Conservation (phyloP, 345 rosid species). For the Rhodamnia argentea region DNA sequence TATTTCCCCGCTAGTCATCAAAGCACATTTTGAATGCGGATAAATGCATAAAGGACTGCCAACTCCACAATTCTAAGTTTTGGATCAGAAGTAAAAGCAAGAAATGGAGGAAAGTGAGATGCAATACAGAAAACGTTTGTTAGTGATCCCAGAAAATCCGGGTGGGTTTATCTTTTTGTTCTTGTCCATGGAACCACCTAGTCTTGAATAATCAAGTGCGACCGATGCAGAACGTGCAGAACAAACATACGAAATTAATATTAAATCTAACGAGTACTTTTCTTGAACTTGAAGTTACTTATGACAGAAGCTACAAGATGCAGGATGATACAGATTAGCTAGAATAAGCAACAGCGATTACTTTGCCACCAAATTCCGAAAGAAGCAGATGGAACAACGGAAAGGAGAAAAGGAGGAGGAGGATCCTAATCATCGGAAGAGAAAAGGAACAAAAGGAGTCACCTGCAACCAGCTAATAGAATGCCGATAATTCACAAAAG, state of each 20-base stretch:
- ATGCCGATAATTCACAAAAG: background rate
- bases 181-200: background rate
- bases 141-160: background rate
- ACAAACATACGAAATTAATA: background rate
- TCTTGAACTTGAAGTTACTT: background rate
- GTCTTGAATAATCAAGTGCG: background rate
- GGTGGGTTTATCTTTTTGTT: too few relatives aligned
- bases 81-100: background rate
- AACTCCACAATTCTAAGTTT: background rate
- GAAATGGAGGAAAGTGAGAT: background rate
- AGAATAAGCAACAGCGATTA: background rate
- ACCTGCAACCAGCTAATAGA: too few relatives aligned
- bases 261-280: background rate
- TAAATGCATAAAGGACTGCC: too few relatives aligned
- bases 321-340: background rate
- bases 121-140: background rate
- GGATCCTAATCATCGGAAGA: background rate
- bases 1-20: background rate
- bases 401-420: background rate
- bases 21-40: background rate
- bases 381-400: background rate
- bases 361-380: background rate
- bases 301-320: background rate
- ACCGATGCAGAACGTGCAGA: background rate
- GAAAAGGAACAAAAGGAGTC: background rate